Evolutionary conservation across 208 protist genomes (phyloP), one percentile per base, ranked within the genome.

Genomic region (Dictyostelium gargantuum): DNA sequence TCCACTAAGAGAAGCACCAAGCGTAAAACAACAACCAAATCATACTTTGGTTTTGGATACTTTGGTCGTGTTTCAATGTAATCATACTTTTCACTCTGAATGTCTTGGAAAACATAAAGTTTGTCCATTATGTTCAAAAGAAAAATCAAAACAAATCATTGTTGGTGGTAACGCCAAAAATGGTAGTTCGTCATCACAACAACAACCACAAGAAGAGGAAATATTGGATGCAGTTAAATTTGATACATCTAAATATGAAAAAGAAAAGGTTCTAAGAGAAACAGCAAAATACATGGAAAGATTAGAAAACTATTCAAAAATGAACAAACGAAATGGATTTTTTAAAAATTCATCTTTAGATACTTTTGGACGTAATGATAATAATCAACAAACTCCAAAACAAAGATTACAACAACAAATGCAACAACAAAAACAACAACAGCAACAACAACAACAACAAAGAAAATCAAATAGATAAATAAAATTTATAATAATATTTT

Each of bases 71-170:
- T 91, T 81, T 6, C 29, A 81, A 35, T 91, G 85, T 75, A 40
- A 68, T 56, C 85, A 91, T 52, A 44, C 85, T 19, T 52, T 81
- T 48, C 85, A 92, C 40, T 77, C 74, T 38, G 58, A 73, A 26
- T 92, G 85, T 77, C 23, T 92, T 6, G 77, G 85, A 17, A 84
- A 92, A n/a, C 77, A 92, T 32, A 66, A 40, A 46, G 77, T 44
- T 26, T 92, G 85, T 54, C 85, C 85, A 63, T 26, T 74, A 32
- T 92, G 85, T 68, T 79, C 68, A 35, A 89, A 81, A 81, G 76
- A 81, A 42, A 81, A 81, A 46, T 17, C 35, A 40, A 23, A n/a
- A 66, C n/a, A 66, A 29, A 32, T 23, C 8, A 3, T 61, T 17
- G 19, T 2, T 17, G 19, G 13, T 19, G 19, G 19, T 52, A 52